Base-by-base conservation (phyloP, 768 basidiomycete species). In the Pulveroboletus ravenelii region DNA sequence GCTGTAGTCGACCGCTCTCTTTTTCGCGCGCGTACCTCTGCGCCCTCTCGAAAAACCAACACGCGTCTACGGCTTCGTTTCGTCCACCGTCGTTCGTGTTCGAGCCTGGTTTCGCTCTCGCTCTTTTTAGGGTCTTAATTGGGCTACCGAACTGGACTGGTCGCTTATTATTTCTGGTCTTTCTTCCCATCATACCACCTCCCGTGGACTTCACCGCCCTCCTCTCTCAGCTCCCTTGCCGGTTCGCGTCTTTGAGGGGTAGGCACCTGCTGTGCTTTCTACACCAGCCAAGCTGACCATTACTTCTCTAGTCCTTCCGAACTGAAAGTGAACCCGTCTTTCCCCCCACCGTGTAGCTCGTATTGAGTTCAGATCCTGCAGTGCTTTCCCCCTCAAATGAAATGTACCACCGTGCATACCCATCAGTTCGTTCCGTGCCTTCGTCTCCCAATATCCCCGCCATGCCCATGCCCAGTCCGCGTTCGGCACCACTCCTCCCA, bases 361-460 rank as follows among this genome's bases (percentile, higher is more conserved):
- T 52, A 46, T 57, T 61, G 47, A 65, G 41, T 23, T 40, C 41
- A 41, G 30, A 34, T 54, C 55, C 47, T 31, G 35, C 54, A 69
- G 63, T 67, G 66, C 59, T 57, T 50, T 70, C 61, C 39, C 61
- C 62, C n/a, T 63, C 64, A 47, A 67, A 72, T 61, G 79, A 80
- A 50, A 83, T 87, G 71, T 75, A 86, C 63, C 80, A 85, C 63
- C 77, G 85, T 36, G 72, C 81, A 6, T 72, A 75, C 42, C 82
- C 82, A 9, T 76, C 73, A 23, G 60, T 76, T 41, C 80, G 84
- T 51, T 72, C 78, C n/a, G 73, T 77, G n/a, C 77, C 79, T 42
- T 73, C 80, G 2, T 62, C 73, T 18, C 54, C 65, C 25, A 66
- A 47, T 49, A 37, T 63, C 17, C 20, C 56, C 38, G 45, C 59